Conservation (phyloP, 164 flowering plant genomes). For the Brasenia schreberi region DNA sequence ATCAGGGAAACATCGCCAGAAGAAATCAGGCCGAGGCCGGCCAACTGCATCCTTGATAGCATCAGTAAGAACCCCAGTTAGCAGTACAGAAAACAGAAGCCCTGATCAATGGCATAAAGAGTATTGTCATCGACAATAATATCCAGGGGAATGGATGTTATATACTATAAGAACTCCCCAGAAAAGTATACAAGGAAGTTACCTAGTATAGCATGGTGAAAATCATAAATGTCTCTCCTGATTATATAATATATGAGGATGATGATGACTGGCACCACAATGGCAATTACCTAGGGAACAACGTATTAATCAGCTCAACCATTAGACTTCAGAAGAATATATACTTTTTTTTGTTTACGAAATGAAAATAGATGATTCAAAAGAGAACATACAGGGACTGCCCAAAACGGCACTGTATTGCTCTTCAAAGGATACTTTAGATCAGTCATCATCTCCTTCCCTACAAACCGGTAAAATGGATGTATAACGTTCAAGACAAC, state of each 20-base stretch:
- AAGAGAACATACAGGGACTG: conserved; percentile 22
- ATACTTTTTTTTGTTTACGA: neutral
- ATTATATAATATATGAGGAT: conserved; percentile 35
- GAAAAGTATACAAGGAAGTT: conserved; percentile 1
- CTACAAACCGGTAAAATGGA: conserved; percentile 89
- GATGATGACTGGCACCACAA: conserved; percentile 34
- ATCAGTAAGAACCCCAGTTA: conserved; percentile 50
- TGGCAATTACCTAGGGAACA: conserved; percentile 29
- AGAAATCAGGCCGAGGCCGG: conserved; percentile 74
- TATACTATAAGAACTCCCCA: neutral
- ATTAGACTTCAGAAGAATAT: neutral
- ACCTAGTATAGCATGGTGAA: conserved; percentile 72
- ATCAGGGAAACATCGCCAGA: conserved; percentile 87
- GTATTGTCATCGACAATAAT: neutral
- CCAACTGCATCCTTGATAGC: conserved; percentile 68
- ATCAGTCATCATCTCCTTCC: conserved; percentile 70
- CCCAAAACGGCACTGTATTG: conserved; percentile 27
- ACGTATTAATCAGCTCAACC: neutral
- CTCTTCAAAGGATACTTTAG: conserved; percentile 27
- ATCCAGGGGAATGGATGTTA: neutral
- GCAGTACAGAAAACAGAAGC: conserved; percentile 37
- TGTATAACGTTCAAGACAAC: conserved; percentile 49
- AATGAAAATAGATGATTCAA: neutral
- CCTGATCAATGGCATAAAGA: conserved; percentile 26
- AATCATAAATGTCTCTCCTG: conserved; percentile 62